Conservation (phyloP, 2,329 filamentous ascomycete species). For the Stagonosporopsis rhizophila region DNA sequence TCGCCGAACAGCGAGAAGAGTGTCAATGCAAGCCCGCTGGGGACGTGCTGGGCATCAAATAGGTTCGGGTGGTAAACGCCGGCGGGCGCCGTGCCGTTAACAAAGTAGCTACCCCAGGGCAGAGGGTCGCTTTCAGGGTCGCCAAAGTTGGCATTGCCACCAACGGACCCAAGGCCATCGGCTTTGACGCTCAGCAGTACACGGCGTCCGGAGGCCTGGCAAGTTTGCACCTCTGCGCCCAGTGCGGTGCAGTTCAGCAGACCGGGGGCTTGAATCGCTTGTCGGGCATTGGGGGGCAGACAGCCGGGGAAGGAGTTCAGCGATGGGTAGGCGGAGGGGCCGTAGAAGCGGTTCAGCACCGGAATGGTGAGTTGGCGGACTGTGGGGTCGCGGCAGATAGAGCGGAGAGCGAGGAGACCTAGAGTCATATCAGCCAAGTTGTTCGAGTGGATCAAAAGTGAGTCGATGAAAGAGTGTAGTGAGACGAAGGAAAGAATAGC, state of each 20-base stretch:
- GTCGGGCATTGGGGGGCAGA: slow-evolving; percentile 34
- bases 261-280: slow-evolving; percentile 46
- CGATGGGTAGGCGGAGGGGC: slow-evolving; percentile 40
- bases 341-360: slow-evolving; percentile 44
- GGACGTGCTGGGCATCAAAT: slow-evolving; percentile 29
- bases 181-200: slow-evolving; percentile 51
- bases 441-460: neutral
- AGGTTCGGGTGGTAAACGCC: slow-evolving; percentile 28
- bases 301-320: slow-evolving; percentile 48
- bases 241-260: slow-evolving; percentile 50
- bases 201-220: slow-evolving; percentile 51
- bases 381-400: slow-evolving; percentile 44
- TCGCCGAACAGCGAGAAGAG: slow-evolving; percentile 39
- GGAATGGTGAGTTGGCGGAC: slow-evolving; percentile 50
- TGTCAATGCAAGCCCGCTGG: slow-evolving; percentile 29
- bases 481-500: neutral
- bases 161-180: slow-evolving; percentile 37
- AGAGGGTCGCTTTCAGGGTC: neutral
- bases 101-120: slow-evolving; percentile 22
- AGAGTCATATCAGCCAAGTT: slow-evolving; percentile 2
- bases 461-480: neutral
- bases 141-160: slow-evolving; percentile 28
- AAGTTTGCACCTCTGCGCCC: slow-evolving; percentile 43
- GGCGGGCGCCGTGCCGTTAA: neutral
- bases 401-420: slow-evolving; percentile 32